phyloP scores from a whole-genome alignment of 1,284 basidiomycete species.

The Papiliotrema fonsecae region DNA sequence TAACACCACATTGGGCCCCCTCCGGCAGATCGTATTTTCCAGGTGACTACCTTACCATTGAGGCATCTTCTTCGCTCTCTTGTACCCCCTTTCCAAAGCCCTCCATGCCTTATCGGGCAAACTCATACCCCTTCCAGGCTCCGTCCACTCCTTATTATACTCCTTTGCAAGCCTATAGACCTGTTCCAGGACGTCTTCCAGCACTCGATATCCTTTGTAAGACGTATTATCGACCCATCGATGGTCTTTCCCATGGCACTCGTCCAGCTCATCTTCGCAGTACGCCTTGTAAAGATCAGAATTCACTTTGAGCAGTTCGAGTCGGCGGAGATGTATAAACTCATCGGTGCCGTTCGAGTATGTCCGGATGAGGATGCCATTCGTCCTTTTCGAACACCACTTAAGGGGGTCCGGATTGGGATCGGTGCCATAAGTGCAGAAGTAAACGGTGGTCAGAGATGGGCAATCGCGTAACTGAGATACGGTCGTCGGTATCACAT shows the following conservation, averaged over 20 bases:
- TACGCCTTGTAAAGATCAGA: conserved; percentile 7
- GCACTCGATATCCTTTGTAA: conserved; percentile 1
- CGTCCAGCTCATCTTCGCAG: background rate
- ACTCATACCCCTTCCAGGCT: background rate
- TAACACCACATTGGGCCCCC: too few species aligned
- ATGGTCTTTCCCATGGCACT: conserved; percentile 4
- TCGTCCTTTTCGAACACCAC: conserved; percentile 14
- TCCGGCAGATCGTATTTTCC: too few species aligned
- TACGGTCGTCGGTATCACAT: background rate
- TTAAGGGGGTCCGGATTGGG: background rate
- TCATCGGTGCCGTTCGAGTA: conserved; percentile 9
- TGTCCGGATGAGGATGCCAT: conserved; percentile 12
- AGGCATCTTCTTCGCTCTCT: background rate
- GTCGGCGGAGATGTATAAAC: conserved; percentile 11
- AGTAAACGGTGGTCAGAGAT: background rate
- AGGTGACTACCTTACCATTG: background rate
- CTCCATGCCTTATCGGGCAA: conserved; percentile 6
- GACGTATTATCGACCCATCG: conserved; percentile 4
- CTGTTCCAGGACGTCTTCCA: background rate
- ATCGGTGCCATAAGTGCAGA: background rate
- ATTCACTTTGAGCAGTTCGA: conserved; percentile 12
- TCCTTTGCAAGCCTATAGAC: background rate
- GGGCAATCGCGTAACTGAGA: background rate
- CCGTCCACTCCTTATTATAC: background rate
- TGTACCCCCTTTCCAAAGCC: background rate